Evolutionary conservation across 345 rosid species (phyloP).

Genomic region (Conringia planisiliqua): DNA sequence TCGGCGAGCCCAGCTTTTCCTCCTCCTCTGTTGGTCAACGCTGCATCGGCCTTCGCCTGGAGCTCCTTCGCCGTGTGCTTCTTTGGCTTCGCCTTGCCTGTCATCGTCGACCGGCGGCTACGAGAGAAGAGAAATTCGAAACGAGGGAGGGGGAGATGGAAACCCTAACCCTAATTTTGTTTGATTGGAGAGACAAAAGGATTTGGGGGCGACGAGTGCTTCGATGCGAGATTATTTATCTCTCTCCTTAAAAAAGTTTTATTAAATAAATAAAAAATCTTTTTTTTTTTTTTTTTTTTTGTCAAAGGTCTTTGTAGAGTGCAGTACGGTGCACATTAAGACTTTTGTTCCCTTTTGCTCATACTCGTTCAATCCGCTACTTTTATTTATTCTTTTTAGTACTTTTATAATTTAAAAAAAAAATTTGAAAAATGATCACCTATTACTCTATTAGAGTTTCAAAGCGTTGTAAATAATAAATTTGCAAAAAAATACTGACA

Average conservation of each 20-base stretch:
- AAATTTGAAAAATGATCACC: too few species aligned
- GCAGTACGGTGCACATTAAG: constrained; percentile 11
- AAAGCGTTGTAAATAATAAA: too few species aligned
- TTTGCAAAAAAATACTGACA: too few species aligned
- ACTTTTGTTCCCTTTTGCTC: neutral
- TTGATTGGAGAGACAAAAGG: neutral
- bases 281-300: too few species aligned
- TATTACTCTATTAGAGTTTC: too few species aligned
- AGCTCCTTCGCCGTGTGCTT: constrained; percentile 99
- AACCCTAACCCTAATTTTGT: constrained; percentile 33
- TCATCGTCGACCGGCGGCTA: constrained; percentile 48
- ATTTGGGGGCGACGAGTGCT: constrained; percentile 14
- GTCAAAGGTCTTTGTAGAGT: constrained; percentile 2
- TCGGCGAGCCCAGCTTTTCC: constrained; percentile 88
- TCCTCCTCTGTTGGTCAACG: constrained; percentile 90
- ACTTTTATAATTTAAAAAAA: too few species aligned
- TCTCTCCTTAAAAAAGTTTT: too few species aligned
- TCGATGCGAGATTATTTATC: neutral
- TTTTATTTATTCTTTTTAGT: neutral
- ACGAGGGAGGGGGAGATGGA: neutral
- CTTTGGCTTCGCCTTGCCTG: constrained; percentile 99
- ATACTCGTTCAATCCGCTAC: constrained; percentile 5
- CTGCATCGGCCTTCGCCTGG: constrained; percentile 83
- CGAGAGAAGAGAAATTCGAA: neutral
- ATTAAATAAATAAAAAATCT: too few species aligned